Evolutionary conservation across 306 rosid genomes (phyloP).

Genomic region (Quercus mongolica): DNA sequence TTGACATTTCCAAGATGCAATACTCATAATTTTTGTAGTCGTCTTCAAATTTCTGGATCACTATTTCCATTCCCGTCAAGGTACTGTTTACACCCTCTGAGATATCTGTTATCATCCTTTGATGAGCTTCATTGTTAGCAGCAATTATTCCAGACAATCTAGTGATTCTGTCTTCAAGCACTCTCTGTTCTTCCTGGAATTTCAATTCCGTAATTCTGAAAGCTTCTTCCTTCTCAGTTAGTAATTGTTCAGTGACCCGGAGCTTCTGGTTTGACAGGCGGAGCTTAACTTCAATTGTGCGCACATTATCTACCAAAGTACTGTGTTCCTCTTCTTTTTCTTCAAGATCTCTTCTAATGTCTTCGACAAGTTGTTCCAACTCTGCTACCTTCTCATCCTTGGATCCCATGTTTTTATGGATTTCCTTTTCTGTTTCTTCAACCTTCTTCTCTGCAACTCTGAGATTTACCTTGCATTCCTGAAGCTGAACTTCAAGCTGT

Average conservation of each 20-base stretch:
- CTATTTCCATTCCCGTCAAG: conserved; percentile 44
- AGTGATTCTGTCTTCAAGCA: conserved; percentile 57
- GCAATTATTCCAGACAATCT: conserved; percentile 44
- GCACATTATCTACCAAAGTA: conserved; percentile 50
- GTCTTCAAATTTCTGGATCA: conserved; percentile 40
- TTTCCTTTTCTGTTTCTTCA: conserved; percentile 45
- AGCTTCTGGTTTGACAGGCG: conserved; percentile 98
- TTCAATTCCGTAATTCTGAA: conserved; percentile 55
- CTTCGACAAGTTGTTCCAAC: conserved; percentile 61
- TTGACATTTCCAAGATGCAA: conserved; percentile 36
- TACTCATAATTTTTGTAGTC: conserved; percentile 33
- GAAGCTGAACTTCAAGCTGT: conserved; percentile 42
- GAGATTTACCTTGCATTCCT: conserved; percentile 49
- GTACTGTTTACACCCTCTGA: conserved; percentile 32
- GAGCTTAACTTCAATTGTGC: conserved; percentile 77
- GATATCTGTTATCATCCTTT: conserved; percentile 34
- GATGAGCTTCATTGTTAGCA: conserved; percentile 54
- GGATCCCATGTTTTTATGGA: conserved; percentile 35
- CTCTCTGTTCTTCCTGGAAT: conserved; percentile 53
- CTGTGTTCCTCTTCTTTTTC: conserved; percentile 62
- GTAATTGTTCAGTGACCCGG: conserved; percentile 84
- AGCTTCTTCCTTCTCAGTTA: conserved; percentile 76
- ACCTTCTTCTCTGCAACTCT: conserved; percentile 57
- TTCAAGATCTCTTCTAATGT: conserved; percentile 72
- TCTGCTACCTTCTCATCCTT: conserved; percentile 56